Conservation (phyloP, 2,329 filamentous ascomycete genomes). For the Aspergillus alliaceus region DNA sequence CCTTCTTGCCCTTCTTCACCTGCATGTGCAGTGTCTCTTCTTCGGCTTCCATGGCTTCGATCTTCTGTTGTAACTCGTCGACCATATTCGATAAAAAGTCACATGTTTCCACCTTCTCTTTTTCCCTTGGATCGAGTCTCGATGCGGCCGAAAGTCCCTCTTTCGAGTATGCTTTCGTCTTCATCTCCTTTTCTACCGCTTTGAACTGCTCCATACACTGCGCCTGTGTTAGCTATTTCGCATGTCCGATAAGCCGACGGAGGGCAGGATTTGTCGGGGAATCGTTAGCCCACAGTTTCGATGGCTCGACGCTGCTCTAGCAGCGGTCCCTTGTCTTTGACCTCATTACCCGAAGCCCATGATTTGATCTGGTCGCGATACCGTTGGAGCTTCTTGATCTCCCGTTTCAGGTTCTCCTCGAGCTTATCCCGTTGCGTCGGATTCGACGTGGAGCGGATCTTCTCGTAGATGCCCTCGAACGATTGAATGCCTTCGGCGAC, state of each 20-base stretch:
- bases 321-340: conserved; percentile 97
- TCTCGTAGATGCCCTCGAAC: conserved; percentile 95
- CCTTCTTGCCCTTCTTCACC: conserved; percentile 93
- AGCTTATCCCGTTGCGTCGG: conserved; percentile 96
- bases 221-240: conserved; percentile 26
- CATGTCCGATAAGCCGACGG: conserved; percentile 5
- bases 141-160: conserved; percentile 89
- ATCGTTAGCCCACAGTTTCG: conserved; percentile 69
- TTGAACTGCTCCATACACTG: conserved; percentile 95
- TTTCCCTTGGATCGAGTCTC: conserved; percentile 95
- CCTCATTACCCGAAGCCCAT: conserved; percentile 97
- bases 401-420: conserved; percentile 95
- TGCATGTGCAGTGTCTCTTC: conserved; percentile 80
- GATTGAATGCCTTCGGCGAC: conserved; percentile 87
- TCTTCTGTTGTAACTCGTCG: conserved; percentile 89
- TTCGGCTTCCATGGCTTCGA: conserved; percentile 89
- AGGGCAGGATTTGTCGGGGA: conserved; percentile 8
- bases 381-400: conserved; percentile 99
- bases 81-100: conserved; percentile 86
- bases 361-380: conserved; percentile 99
- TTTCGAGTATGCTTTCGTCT: conserved; percentile 99
- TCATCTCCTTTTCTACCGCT: conserved; percentile 99
- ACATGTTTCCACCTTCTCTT: conserved; percentile 84
- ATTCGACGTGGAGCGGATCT: conserved; percentile 91
- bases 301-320: conserved; percentile 93